phyloP scores from a whole-genome alignment of 2,329 filamentous ascomycete species.

The Pyricularia sp. region DNA sequence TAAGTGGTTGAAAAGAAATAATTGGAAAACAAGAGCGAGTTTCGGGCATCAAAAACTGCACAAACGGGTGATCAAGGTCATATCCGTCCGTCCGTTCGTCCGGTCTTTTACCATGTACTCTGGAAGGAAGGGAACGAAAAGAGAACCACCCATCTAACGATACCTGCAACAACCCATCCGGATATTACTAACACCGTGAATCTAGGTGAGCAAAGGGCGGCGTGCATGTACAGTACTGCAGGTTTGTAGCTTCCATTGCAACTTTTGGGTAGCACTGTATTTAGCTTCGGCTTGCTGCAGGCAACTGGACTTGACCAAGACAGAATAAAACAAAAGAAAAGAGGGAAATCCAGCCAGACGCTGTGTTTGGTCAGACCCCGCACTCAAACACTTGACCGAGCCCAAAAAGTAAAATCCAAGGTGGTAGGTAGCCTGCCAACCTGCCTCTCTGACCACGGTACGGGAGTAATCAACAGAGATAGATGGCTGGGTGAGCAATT shows the following conservation, averaged over 20 bases:
- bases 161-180: not conserved
- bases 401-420: not conserved
- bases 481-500: not conserved
- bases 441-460: not conserved
- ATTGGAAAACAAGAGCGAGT: not conserved
- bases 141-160: not conserved
- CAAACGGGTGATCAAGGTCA: not conserved
- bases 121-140: not conserved
- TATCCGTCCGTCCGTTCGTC: not conserved
- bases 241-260: no score
- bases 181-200: not conserved
- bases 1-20: not conserved
- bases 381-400: not conserved
- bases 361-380: not conserved
- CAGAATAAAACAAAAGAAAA: not conserved
- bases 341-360: not conserved
- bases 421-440: not conserved
- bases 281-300: not conserved
- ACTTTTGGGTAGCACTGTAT: not conserved
- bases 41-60: not conserved
- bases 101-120: not conserved
- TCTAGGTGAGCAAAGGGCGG: not conserved
- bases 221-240: not conserved
- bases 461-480: not conserved
- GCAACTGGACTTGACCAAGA: not conserved